These are phyloP conservation scores for Eimeria zaria DNA, from an alignment of 169 alveolate genomes.

Conservation along the genomic window DNA sequence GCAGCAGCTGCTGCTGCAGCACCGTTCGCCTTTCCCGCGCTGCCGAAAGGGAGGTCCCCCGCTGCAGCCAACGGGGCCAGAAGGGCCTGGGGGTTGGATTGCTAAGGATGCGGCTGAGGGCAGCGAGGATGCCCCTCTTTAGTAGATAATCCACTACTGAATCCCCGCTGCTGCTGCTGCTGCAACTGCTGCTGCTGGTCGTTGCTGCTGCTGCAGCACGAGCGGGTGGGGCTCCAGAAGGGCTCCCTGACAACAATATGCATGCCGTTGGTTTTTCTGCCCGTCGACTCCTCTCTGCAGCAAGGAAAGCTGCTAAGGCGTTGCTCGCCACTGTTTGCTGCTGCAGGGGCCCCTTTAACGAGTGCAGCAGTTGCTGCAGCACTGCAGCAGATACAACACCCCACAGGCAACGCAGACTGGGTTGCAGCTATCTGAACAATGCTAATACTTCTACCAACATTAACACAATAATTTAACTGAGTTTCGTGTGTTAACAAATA, in stretches of 20 bases:
- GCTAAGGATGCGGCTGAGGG: neutral
- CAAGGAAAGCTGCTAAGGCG: slow-evolving; percentile 12
- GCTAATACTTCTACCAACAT: no score
- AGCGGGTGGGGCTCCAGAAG: neutral
- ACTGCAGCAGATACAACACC: slow-evolving; percentile 18
- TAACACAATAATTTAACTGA: neutral
- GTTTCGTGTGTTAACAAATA: no score
- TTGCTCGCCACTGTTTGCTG: slow-evolving; percentile 37
- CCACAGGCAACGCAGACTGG: neutral
- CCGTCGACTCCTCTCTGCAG: neutral
- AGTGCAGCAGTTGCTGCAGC: slow-evolving; percentile 45
- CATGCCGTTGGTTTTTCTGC: neutral
- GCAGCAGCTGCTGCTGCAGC: slow-evolving; percentile 3
- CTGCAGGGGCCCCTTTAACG: slow-evolving; percentile 34
- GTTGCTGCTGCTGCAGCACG: neutral
- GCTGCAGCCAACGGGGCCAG: slow-evolving; percentile 79
- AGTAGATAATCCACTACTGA: neutral
- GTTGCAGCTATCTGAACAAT: no score
- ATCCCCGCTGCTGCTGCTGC: neutral
- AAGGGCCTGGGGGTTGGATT: slow-evolving; percentile 41
- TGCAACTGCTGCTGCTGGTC: slow-evolving; percentile 3
- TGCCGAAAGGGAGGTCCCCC: neutral
- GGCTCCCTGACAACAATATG: neutral
- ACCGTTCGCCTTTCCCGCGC: neutral
- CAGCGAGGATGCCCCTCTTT: neutral